Evolutionary conservation across 2,329 filamentous ascomycete genomes (phyloP), one percentile per base, ranked within the genome.

Genomic region (Talaromyces sp.): DNA sequence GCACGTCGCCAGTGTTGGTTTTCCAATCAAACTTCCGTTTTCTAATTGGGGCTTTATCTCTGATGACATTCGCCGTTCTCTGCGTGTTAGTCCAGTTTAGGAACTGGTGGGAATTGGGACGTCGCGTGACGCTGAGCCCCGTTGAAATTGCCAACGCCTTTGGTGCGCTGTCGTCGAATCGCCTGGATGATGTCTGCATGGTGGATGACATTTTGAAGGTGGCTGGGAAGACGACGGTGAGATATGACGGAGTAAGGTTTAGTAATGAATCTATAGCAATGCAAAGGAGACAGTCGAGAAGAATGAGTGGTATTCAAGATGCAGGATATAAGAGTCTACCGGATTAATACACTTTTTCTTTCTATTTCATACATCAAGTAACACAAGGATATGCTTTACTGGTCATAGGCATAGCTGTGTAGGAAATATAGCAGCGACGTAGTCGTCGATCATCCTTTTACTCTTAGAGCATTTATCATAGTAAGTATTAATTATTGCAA

Each of bases 71-170:
- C 2, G 53, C 53, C 3, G 53, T 68, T 60, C 41, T 65, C 14
- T 62, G 65, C 1, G 60, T 59, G 12, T 17, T 55, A 14, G 35
- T 12, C 35, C 35, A 21, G 1, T 69, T 65, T 61, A 61, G 61
- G 53, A 63, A 66, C 9, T 70, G 62, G 55, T 68, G 69, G 64
- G 24, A 64, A 38, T 57, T 70, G 12, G 68, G 68, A n/a, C 63
- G 66, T 12, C 32, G 56, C 12, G 62, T 67, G 19, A 64, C 66
- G 12, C 57, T 70, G 19, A 68, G 64, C 54, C 68, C 69, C 1
- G 56, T 70, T 17, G 69, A 70, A 56, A 61, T 67, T 10, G 68
- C 66, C 26, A 67, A 65, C 31, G 68, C 66, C 12, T 69, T 70
- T 54, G 57, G 64, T 26, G 66, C 68, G 5, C 26, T 52, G 11